Base-by-base conservation (phyloP, 257 asterid species). In the Nicotiana tomentosiformis region DNA sequence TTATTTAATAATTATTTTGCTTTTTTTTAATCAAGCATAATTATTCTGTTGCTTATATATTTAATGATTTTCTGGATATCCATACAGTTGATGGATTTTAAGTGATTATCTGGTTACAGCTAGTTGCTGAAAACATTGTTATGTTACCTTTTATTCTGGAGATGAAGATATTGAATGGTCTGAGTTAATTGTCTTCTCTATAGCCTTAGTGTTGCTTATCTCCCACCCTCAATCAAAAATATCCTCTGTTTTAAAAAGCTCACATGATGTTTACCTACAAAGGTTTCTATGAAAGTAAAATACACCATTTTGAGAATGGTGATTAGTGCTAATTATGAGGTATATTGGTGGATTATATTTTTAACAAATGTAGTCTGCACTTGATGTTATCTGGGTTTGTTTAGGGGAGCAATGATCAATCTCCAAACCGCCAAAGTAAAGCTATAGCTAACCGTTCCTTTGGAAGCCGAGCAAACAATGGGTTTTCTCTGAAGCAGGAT, bases 341-440 rank as follows among this genome's bases (percentile, higher is more conserved):
- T 46, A 58, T 72, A 72, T 11, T 1, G 7, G 20, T 72, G 37
- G 18, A 23, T 72, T 14, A 46, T 23, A 39, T 39, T 46, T 72
- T 72, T 12, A 4, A 46, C n/a, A 20, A 14, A 46, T 72, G 61
- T 46, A 43, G 60, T 23, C 78, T 20, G 78, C 37, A 72, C 61
- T 61, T 76, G 85, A 89, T 83, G 61, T 79, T 66, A 17, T 86
- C 85, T 86, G 69, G 60, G 84, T 81, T 26, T 86, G 78, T 76
- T 85, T 92, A 95, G 99, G 97, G 92, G 77, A 90, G 91, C 84
- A 92, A 85, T 30, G 97, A 94, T 86, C 97, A 86, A 86, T 92
- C 96, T 46, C 93, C 92, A 72, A 90, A 60, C 81, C 93, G 93
- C 82, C 91, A 87, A 51, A 90, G 77, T 88, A 94, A 86, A 92